These are phyloP conservation scores for Didymella keratinophila DNA, from an alignment of 2,329 filamentous ascomycete genomes.

Conservation along the genomic window DNA sequence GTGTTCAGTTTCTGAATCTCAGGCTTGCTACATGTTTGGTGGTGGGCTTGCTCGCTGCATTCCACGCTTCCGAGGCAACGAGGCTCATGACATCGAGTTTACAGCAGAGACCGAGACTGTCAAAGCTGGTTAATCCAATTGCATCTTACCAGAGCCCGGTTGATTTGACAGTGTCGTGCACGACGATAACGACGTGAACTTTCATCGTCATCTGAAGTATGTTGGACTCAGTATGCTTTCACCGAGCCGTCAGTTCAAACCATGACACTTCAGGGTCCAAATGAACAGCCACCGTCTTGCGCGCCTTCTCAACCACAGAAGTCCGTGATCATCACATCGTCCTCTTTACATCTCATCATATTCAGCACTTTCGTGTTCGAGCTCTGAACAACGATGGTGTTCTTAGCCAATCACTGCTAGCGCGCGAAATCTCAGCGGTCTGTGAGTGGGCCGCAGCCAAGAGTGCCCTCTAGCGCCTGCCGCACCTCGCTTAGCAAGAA, in stretches of 20 bases:
- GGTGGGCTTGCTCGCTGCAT: background rate
- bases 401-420: background rate
- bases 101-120: background rate
- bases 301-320: background rate
- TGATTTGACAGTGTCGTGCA: too few species aligned
- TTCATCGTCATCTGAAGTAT: background rate
- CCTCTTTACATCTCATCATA: background rate
- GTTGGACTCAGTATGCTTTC: background rate
- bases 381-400: background rate
- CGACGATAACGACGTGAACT: background rate
- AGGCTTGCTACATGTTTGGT: background rate
- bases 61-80: constrained; percentile 17
- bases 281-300: background rate
- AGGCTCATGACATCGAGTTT: background rate
- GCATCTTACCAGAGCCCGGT: background rate
- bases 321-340: background rate
- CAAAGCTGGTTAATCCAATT: background rate
- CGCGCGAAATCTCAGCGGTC: constrained; percentile 3
- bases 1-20: background rate
- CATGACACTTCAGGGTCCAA: background rate
- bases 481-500: constrained; percentile 7
- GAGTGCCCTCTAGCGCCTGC: constrained; percentile 2
- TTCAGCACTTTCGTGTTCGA: background rate
- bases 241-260: background rate
- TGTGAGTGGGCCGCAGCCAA: constrained; percentile 2